Base-by-base conservation (phyloP, 31 red algal genomes). In the Odonthalia washingtoniensis region DNA sequence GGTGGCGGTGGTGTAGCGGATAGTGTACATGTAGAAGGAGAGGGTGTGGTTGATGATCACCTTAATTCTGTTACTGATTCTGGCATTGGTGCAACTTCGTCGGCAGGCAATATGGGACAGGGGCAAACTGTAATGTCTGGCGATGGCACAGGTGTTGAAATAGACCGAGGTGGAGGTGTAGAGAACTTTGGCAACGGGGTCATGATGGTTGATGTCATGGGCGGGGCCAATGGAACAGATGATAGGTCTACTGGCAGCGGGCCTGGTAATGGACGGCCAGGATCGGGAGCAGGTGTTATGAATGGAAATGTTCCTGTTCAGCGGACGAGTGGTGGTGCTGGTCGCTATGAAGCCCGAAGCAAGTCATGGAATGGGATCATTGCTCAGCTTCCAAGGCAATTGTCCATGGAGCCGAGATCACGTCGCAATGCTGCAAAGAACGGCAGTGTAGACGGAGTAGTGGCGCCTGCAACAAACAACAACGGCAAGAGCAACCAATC, bases 281-380 rank as follows among this genome's bases (percentile, higher is more conserved):
- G 64, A 26, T 53, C 21, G 2, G 42, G 32, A 21, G 33, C 46
- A 60, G 78, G 64, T 42, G 79, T 72, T 74, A 37, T 85, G 5
- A 84, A 85, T 26, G 80, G 40, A 27, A 77, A 38, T 16, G 42
- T 85, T n/a, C 34, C 43, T 21, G 62, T 68, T 0, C 44, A 91
- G 52, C 49, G 85, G 44, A 46, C 80, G 27, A 63, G 68, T 38
- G 81, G 81, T 1, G 78, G 63, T 57, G 73, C 81, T 41, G 70
- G 66, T 14, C 53, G 69, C 3, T 90, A 83, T 67, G 87, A 90
- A 69, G 77, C 87, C 18, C 38, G 87, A 30, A 82, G 77, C 41
- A 81, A 80, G 43, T 91, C 89, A 0, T 91, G 89, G 89, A 91
- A 84, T 72, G 81, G 81, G 1, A 84, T 84, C 46, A 70, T 91